Percentiles rank a stretch among this genome's conserved stretches.
These are phyloP conservation scores for Amesomyces nigricolor DNA, from an alignment of 2,329 filamentous ascomycete genomes.

Conservation along the genomic window DNA sequence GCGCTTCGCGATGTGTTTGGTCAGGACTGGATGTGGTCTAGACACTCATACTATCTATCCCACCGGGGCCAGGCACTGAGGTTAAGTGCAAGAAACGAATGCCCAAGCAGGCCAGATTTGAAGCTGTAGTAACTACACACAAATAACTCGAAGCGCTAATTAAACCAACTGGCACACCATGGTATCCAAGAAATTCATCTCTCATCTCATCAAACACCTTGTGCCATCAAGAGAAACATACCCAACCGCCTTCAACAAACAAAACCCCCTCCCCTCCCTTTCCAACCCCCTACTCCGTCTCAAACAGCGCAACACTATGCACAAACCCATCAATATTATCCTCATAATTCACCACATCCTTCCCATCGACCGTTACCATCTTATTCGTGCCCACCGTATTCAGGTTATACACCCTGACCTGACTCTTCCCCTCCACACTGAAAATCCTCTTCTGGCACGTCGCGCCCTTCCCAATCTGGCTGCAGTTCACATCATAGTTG, in stretches of 20 bases:
- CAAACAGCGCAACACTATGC: constrained; percentile 23
- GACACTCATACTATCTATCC: too few species aligned
- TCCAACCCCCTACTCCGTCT: neutral
- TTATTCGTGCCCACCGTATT: constrained; percentile 41
- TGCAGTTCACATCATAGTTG: constrained; percentile 45
- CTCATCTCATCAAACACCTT: neutral
- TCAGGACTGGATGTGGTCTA: too few species aligned
- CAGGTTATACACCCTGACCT: constrained; percentile 40
- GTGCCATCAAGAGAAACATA: neutral
- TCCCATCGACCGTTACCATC: constrained; percentile 33
- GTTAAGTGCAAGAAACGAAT: too few species aligned
- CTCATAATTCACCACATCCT: constrained; percentile 22
- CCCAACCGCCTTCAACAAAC: neutral
- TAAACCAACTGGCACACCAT: too few species aligned
- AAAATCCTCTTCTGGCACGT: constrained; percentile 38
- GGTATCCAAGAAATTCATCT: neutral
- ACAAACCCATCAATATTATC: constrained; percentile 26
- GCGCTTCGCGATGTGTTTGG: too few species aligned
- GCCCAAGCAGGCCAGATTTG: too few species aligned
- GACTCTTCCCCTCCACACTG: constrained; percentile 34
- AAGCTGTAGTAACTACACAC: too few species aligned
- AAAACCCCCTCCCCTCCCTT: neutral
- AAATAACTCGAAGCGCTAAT: too few species aligned
- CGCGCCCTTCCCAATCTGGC: constrained; percentile 31
- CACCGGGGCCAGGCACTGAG: too few species aligned